Evolutionary conservation across 2,329 filamentous ascomycete species (phyloP), one percentile per base, ranked within the genome.

Genomic region (Alternaria brassicicola): DNA sequence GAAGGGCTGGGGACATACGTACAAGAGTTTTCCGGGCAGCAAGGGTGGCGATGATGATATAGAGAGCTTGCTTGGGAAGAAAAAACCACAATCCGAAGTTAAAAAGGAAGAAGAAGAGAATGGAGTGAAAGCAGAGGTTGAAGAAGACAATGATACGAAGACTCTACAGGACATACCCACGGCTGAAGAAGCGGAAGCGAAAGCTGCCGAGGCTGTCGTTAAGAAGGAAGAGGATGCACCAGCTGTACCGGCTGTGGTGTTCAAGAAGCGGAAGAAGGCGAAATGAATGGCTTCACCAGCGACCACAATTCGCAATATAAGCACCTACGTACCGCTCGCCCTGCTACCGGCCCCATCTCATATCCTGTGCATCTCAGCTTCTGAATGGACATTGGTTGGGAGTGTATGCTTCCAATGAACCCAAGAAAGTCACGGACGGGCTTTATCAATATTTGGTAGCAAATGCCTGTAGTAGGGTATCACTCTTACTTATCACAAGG

Each of bases 211-310:
- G 15, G 45, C 50, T 15, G 25, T 47, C 6, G 41, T 66, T 8
- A 71, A 70, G 46, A 59, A 65, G 21, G 73, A 67, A n/a, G 66
- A 70, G 28, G 65, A 64, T 17, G 59, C 57, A 3, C 58, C 66
- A 6, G 66, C 67, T 35, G 64, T 63, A 43, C 73, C 73, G 6
- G 81, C 84, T 3, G 83, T 92, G 2, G 80, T 92, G 3, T 95
- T 94, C 78, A 94, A 93, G 79, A 93, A 93, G 79, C 82, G 91
- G 52, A 94, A 92, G 71, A 94, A 86, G 13, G 80, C 85, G 83
- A 49, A 81, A 57, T 75, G 69, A 75, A 47, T 23, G 17, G 3
- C 26, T 10, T 6, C 1, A 30, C 23, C 9, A 10, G 13, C 5
- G 6, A 12, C 5, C 12, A 41, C 25, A 12, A 36, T 6, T 21